These are phyloP conservation scores for Prorocentrum cordatum DNA, from an alignment of 169 alveolate species.

Conservation along the genomic window DNA sequence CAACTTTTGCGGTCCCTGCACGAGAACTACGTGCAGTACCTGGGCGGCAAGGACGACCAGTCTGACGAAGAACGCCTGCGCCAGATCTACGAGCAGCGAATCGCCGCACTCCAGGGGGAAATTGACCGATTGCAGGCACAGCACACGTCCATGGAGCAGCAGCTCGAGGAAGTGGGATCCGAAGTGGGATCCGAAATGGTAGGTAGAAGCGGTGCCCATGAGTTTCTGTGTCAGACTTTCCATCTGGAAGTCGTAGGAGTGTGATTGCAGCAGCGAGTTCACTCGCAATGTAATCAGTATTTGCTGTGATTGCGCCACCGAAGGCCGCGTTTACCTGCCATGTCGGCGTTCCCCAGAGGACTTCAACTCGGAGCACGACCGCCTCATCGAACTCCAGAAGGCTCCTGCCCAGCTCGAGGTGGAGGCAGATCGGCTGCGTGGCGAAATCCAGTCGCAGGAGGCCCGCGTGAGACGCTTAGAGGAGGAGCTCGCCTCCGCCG, in stretches of 20 bases:
- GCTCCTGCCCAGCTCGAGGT: constrained; percentile 26
- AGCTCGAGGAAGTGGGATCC: too few species aligned
- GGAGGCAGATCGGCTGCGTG: constrained; percentile 24
- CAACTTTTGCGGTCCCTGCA: constrained; percentile 35
- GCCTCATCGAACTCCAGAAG: constrained; percentile 24
- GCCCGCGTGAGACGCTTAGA: neutral
- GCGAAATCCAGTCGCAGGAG: neutral
- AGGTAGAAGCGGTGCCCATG: too few species aligned
- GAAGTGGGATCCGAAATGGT: too few species aligned
- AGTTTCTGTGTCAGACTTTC: too few species aligned
- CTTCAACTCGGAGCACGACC: constrained; percentile 13
- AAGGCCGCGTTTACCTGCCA: too few species aligned
- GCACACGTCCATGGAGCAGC: neutral
- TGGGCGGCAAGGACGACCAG: constrained; percentile 37
- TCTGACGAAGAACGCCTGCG: constrained; percentile 59
- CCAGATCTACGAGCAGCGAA: constrained; percentile 45
- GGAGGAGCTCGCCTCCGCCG: neutral
- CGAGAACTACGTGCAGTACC: constrained; percentile 36
- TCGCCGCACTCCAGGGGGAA: constrained; percentile 29
- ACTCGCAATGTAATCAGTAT: too few species aligned
- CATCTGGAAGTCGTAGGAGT: too few species aligned
- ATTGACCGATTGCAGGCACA: constrained; percentile 27
- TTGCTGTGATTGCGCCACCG: too few species aligned
- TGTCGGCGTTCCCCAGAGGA: too few species aligned
- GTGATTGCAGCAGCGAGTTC: too few species aligned